Conservation (phyloP, 2,329 filamentous ascomycete genomes). For the Sporothrix curviconia region DNA sequence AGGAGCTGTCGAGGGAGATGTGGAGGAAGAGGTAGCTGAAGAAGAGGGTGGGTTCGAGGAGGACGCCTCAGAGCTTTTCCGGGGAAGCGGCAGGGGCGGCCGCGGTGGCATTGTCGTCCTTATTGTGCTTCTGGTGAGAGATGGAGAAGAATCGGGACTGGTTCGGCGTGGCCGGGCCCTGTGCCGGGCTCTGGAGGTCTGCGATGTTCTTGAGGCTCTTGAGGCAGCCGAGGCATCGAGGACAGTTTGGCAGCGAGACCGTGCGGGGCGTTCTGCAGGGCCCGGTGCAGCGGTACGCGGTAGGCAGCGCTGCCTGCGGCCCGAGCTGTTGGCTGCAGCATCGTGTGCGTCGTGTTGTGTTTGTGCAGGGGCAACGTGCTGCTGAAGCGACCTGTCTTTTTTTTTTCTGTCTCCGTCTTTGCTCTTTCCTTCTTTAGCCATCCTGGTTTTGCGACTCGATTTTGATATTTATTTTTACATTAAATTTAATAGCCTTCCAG, state of each 20-base stretch:
- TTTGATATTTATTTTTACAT: constrained; percentile 6
- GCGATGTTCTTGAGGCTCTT: no score
- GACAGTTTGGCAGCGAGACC: not conserved
- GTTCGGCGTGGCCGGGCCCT: no score
- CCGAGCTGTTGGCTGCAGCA: constrained; percentile 15
- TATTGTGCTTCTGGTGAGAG: no score
- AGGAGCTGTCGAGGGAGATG: not conserved
- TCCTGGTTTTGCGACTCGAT: no score
- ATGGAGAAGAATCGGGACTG: no score
- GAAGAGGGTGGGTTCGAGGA: not conserved
- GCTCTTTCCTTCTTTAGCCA: no score
- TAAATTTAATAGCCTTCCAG: not conserved
- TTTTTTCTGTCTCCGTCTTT: no score
- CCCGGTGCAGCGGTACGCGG: constrained; percentile 7
- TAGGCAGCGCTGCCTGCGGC: constrained; percentile 6
- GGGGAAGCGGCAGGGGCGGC: no score
- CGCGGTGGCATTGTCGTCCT: no score
- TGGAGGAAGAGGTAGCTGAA: not conserved
- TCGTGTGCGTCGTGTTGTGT: not conserved
- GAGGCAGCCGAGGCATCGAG: not conserved
- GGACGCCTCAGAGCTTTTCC: no score
- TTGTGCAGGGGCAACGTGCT: not conserved
- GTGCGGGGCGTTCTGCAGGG: not conserved
- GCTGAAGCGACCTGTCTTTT: not conserved
- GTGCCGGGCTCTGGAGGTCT: no score